A percentile compares a stretch with the other conserved stretches of the same genome.
Conservation (phyloP, 345 rosid species). For the Moricandia moricandioides region DNA sequence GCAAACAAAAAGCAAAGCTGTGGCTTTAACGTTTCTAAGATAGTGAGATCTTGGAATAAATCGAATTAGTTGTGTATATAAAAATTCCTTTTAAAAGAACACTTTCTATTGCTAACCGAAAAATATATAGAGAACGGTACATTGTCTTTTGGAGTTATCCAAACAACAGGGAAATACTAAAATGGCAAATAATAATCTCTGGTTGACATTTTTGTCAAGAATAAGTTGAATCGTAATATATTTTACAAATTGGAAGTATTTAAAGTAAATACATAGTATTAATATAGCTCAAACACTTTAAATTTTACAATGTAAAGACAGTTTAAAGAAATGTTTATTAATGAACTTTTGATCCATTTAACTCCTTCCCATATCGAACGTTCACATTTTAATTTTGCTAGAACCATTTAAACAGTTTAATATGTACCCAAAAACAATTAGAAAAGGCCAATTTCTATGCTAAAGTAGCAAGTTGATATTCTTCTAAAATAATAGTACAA, state of each 20-base stretch:
- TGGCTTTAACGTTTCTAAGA: conserved; percentile 17
- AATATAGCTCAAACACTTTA: not conserved
- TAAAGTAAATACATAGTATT: not conserved
- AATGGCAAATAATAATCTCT: not conserved
- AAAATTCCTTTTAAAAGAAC: not conserved
- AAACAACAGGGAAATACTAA: not conserved
- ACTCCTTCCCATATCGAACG: not conserved
- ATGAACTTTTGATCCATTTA: not conserved
- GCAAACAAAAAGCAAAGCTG: conserved; percentile 11
- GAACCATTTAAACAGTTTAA: not conserved
- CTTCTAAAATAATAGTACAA: no score
- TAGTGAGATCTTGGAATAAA: conserved; percentile 16
- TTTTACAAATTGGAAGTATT: not conserved
- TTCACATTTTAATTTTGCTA: not conserved
- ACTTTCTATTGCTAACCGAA: conserved; percentile 17
- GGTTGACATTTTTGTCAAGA: not conserved
- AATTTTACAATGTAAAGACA: not conserved
- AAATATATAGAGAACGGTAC: not conserved
- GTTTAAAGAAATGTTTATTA: not conserved
- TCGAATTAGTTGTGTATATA: not conserved
- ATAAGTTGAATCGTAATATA: not conserved
- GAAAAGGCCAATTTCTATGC: not conserved
- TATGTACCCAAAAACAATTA: not conserved
- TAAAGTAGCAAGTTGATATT: no score
- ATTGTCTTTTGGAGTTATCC: conserved; percentile 8